These are phyloP conservation scores for Sphagnum tenellum DNA, from an alignment of 225 moss, liverwort and hornwort species.

Conservation along the genomic window DNA sequence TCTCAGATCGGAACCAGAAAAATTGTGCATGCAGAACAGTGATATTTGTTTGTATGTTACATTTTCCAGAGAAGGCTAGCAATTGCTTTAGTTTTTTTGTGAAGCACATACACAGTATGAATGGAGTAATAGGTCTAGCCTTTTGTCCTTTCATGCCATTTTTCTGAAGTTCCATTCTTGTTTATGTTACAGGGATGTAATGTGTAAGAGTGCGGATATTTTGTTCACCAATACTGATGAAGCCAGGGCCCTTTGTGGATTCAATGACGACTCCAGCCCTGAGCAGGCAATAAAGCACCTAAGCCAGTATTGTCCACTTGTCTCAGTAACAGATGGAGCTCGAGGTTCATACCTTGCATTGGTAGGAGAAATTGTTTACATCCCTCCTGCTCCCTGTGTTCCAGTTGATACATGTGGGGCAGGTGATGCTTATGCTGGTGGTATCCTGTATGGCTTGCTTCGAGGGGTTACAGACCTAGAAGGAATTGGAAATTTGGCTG, in stretches of 20 bases:
- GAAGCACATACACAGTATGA: not conserved
- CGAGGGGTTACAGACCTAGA: conserved; percentile 63
- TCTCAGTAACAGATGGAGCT: conserved; percentile 86
- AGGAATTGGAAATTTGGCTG: conserved; percentile 76
- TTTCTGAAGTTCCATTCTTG: conserved; percentile 3
- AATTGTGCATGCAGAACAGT: no score
- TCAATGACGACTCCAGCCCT: conserved; percentile 38
- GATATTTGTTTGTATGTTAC: no score
- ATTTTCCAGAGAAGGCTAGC: not conserved
- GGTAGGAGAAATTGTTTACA: conserved; percentile 53
- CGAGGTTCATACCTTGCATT: conserved; percentile 81
- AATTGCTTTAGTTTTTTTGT: not conserved
- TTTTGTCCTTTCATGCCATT: not conserved
- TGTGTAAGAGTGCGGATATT: conserved; percentile 67
- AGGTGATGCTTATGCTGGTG: conserved; percentile 92
- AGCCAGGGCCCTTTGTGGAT: conserved; percentile 58
- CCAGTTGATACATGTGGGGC: conserved; percentile 93
- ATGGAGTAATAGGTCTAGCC: not conserved
- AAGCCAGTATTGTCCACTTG: conserved; percentile 65
- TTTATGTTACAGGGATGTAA: conserved; percentile 62
- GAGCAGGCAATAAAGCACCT: conserved; percentile 50
- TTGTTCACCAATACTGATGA: conserved; percentile 77
- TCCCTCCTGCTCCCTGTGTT: conserved; percentile 64
- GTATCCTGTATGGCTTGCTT: conserved; percentile 71
- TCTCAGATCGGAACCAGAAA: no score